These are phyloP conservation scores for Schizothecium vesticola DNA, from an alignment of 495 filamentous ascomycete species.

Conservation along the genomic window DNA sequence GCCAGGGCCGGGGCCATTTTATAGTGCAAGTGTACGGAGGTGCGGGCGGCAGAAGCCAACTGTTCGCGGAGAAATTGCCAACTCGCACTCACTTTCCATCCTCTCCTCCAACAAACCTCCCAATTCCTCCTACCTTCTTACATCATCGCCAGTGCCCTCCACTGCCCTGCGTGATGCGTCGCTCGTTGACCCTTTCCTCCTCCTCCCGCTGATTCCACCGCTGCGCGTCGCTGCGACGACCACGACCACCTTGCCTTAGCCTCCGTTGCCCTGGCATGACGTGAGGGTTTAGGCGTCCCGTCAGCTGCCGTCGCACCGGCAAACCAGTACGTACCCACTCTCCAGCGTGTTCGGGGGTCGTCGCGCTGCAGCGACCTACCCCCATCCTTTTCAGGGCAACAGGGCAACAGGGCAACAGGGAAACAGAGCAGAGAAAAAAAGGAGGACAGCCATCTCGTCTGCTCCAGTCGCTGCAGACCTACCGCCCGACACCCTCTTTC, in stretches of 20 bases:
- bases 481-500: neutral
- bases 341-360: constrained; percentile 1
- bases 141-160: neutral
- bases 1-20: neutral
- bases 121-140: too few relatives aligned
- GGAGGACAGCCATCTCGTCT: neutral
- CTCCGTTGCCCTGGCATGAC: constrained; percentile 1
- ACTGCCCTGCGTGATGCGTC: constrained; percentile 12
- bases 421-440: neutral
- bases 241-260: neutral
- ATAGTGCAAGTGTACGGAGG: neutral
- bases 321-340: neutral
- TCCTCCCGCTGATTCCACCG: neutral
- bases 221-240: neutral
- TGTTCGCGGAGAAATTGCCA: neutral
- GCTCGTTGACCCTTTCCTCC: constrained; percentile 16
- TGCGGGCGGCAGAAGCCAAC: neutral
- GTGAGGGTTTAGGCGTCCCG: neutral
- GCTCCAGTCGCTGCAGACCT: neutral
- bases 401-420: neutral
- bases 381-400: neutral
- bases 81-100: neutral
- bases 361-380: neutral
- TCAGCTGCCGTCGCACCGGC: neutral
- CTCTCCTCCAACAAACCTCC: neutral